These are phyloP conservation scores for Podospora tetraspora DNA, from an alignment of 495 filamentous ascomycete species.

Conservation along the genomic window DNA sequence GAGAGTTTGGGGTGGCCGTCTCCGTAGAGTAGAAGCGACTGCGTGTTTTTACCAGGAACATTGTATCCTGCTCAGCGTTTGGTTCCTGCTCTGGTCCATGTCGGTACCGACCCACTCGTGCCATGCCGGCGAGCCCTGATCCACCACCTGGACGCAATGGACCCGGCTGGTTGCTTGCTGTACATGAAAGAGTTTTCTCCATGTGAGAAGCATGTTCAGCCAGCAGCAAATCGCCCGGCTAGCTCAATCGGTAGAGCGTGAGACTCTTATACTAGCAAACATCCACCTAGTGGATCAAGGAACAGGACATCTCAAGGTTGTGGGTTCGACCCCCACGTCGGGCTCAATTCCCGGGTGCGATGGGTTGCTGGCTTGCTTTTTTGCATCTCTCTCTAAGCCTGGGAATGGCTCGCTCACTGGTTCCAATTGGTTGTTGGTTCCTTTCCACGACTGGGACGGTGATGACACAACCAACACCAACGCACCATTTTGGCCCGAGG, in stretches of 20 bases:
- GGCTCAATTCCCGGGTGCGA: not conserved
- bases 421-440: no score
- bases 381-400: no score
- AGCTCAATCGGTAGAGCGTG: constrained; percentile 83
- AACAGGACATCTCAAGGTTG: not conserved
- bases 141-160: not conserved
- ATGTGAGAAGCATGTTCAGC: not conserved
- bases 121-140: not conserved
- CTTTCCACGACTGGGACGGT: no score
- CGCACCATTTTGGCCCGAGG: no score
- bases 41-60: no score
- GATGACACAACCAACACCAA: no score
- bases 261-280: no score
- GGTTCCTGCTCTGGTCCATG: not conserved
- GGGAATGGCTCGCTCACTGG: no score
- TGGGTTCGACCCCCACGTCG: not conserved
- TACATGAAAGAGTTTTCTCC: not conserved
- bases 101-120: not conserved
- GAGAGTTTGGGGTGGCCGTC: not conserved
- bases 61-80: not conserved
- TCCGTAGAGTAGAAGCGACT: not conserved
- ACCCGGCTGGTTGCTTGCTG: not conserved
- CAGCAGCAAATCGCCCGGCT: constrained; percentile 37
- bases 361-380: not conserved
- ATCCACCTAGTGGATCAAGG: no score